Percentiles rank a stretch among this genome's conserved stretches.
phyloP scores from a whole-genome alignment of 805 yeast species.

The Candida golubevii region DNA sequence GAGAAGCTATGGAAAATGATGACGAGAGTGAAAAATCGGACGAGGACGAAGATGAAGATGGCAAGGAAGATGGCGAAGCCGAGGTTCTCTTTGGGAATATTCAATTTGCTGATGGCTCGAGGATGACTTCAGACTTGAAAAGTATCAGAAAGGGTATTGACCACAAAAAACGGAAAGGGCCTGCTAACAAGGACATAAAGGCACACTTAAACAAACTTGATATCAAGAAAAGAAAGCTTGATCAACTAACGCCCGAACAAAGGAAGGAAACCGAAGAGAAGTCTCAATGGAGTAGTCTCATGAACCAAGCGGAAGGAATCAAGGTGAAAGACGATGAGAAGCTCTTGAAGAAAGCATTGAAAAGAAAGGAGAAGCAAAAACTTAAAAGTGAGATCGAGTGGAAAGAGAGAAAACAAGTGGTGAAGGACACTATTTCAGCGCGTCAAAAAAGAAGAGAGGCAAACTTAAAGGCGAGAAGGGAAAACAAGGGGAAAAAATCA shows the following conservation, averaged over 20 bases:
- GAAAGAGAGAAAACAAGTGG: slow-evolving; percentile 82
- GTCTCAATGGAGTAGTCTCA: slow-evolving; percentile 78
- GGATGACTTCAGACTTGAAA: slow-evolving; percentile 68
- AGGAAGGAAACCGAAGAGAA: slow-evolving; percentile 62
- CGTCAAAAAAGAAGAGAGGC: slow-evolving; percentile 88
- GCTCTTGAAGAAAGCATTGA: slow-evolving; percentile 78
- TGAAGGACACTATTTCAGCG: slow-evolving; percentile 67
- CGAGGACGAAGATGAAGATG: slow-evolving; percentile 28
- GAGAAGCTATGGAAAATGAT: slow-evolving; percentile 39
- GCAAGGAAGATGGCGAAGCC: slow-evolving; percentile 26
- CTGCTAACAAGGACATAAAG: slow-evolving; percentile 76
- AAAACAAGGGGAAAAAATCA: slow-evolving; percentile 75
- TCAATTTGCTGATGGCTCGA: slow-evolving; percentile 75
- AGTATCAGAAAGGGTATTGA: slow-evolving; percentile 47
- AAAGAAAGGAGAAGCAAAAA: slow-evolving; percentile 77
- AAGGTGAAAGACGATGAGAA: slow-evolving; percentile 89
- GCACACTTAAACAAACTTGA: slow-evolving; percentile 79
- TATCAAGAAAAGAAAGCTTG: slow-evolving; percentile 62
- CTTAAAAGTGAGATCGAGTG: slow-evolving; percentile 86
- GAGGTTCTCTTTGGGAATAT: slow-evolving; percentile 74
- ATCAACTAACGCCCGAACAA: slow-evolving; percentile 54
- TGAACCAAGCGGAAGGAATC: slow-evolving; percentile 83
- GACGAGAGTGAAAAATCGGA: slow-evolving; percentile 28
- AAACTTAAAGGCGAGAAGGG: slow-evolving; percentile 79
- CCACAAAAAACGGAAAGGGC: slow-evolving; percentile 66